phyloP scores from a whole-genome alignment of 768 basidiomycete species.

The Russula brevipes region DNA sequence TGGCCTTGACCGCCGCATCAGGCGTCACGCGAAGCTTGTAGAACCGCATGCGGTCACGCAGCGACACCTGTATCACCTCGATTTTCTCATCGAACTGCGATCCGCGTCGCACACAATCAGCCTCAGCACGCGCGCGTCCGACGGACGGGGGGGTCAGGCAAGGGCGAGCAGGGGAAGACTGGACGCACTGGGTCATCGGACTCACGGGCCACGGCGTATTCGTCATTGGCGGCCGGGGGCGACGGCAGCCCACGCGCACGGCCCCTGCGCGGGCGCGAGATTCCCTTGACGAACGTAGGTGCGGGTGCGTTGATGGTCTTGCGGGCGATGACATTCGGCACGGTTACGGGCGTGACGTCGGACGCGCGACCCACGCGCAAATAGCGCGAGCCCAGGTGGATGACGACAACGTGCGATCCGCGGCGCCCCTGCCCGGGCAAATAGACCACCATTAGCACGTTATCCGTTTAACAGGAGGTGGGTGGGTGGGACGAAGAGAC shows the following conservation, averaged over 20 bases:
- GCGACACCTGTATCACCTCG: conserved; percentile 59
- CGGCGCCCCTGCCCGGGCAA: conserved; percentile 44
- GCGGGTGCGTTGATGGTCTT: conserved; percentile 46
- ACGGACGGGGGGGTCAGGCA: not conserved
- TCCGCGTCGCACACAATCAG: not conserved
- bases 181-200: conserved; percentile 61
- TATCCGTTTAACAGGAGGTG: not conserved
- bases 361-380: conserved; percentile 72
- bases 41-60: conserved; percentile 80
- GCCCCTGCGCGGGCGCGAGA: conserved; percentile 50
- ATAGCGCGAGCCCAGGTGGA: conserved; percentile 73
- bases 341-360: conserved; percentile 62
- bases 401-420: conserved; percentile 71
- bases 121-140: not conserved
- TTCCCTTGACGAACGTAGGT: conserved; percentile 43
- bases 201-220: conserved; percentile 42
- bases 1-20: conserved; percentile 63
- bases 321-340: conserved; percentile 72
- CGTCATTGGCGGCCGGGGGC: conserved; percentile 39
- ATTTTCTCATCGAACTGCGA: conserved; percentile 72
- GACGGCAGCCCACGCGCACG: conserved; percentile 28
- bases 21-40: conserved; percentile 75
- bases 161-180: not conserved
- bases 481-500: not conserved
- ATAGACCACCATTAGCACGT: conserved; percentile 17